Base-by-base conservation (phyloP, 1,284 basidiomycete species). In the Cutaneotrichosporon sp. region DNA sequence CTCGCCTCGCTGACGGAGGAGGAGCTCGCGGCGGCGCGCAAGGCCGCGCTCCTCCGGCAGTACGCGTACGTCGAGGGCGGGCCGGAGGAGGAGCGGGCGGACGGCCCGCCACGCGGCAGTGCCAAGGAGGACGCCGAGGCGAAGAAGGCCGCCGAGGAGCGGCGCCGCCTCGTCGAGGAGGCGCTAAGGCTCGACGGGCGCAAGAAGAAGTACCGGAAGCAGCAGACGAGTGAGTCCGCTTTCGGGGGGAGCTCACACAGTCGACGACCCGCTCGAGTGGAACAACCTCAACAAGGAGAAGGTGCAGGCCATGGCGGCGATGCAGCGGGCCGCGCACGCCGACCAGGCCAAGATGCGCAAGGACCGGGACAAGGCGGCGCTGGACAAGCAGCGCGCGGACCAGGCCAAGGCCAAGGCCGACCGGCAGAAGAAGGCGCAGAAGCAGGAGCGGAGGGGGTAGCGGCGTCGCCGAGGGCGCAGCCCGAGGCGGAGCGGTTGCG, bases 331-430 rank as follows among this genome's bases (percentile, higher is more conserved):
- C 25, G 69, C 73, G 10, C 72, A 72, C 24, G 74, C 71, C 60
- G 66, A 66, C n/a, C 67, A 59, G 7, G 68, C 76, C 1, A 64
- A 69, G 51, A 65, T 66, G 4, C 73, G 67, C 64, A 72, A 67
- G 59, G 73, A 79, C 14, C 61, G 79, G 24, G 79, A 80, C 63
- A 72, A 69, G 57, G 72, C 73, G 2, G 78, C 78, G 13, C 60
- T 79, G 52, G 79, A 80, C 9, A 80, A 80, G 65, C 79, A 80
- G 60, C 65, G 72, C 18, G 75, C 74, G 16, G 79, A 80, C 64
- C 66, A 69, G 54, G 79, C 77, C 0, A 75, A 75, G 62, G 75
- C 76, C 3, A 79, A 79, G 59, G 75, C 75, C 9, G 79, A 79
- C 31, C 74, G 76, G 66, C 76, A 79, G 72, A 78, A 79, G 65